phyloP scores from a whole-genome alignment of 257 asterid genomes.

The Gynochthodes officinalis region DNA sequence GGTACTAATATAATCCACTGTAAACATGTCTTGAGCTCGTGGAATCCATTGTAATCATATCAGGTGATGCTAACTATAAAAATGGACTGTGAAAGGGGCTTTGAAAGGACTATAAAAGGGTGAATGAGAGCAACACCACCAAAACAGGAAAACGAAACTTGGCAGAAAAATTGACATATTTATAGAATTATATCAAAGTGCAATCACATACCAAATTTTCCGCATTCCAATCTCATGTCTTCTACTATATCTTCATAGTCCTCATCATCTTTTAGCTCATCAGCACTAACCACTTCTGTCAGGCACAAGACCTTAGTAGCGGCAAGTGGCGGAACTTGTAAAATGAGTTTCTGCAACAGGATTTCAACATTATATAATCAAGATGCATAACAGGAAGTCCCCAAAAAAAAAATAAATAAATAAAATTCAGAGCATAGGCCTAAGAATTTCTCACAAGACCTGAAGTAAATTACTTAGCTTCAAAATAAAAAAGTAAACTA shows the following conservation, averaged over 20 bases:
- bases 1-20: no score
- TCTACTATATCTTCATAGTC: slow-evolving; percentile 83
- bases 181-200: no score
- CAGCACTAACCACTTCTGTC: slow-evolving; percentile 58
- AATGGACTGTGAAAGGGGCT: slow-evolving; percentile 9
- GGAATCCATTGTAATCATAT: slow-evolving; percentile 18
- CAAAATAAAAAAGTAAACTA: background rate
- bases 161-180: background rate
- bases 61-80: slow-evolving; percentile 21
- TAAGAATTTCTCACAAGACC: no score
- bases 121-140: slow-evolving; percentile 32
- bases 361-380: background rate
- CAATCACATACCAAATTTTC: slow-evolving; percentile 43
- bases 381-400: background rate
- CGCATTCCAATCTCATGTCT: slow-evolving; percentile 91
- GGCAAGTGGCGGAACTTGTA: slow-evolving; percentile 54
- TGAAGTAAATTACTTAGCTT: background rate
- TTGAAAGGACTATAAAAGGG: slow-evolving; percentile 15
- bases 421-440: background rate
- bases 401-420: no score
- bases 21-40: no score
- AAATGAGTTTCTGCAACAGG: slow-evolving; percentile 61
- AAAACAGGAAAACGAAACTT: background rate
- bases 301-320: slow-evolving; percentile 88
- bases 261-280: slow-evolving; percentile 76